Evolutionary conservation across 2,329 filamentous ascomycete genomes (phyloP).

Genomic region (Dactylellina leptospora): DNA sequence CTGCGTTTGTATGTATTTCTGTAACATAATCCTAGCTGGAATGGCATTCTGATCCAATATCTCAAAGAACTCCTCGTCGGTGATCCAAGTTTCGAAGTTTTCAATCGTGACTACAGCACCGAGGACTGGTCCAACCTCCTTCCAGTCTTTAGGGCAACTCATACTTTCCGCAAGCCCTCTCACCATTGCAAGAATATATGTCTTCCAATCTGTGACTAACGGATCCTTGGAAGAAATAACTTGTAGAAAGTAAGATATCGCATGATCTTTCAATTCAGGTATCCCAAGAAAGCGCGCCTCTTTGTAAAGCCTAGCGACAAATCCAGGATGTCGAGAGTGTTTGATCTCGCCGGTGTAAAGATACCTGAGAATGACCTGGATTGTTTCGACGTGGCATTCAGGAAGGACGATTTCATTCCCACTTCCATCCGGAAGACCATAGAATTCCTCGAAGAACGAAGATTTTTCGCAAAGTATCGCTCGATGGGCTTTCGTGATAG

Average conservation of each 20-base stretch:
- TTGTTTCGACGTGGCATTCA: conserved; percentile 2
- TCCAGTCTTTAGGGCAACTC: not conserved
- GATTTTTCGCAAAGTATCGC: conserved; percentile 22
- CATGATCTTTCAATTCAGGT: not conserved
- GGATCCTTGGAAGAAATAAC: not conserved
- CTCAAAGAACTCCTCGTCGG: not conserved
- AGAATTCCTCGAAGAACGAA: conserved; percentile 1
- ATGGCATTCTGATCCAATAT: conserved; percentile 28
- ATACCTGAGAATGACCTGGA: conserved; percentile 1
- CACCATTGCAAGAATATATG: not conserved
- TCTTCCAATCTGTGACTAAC: not conserved
- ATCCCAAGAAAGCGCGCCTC: conserved; percentile 10
- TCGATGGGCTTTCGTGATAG: conserved; percentile 6
- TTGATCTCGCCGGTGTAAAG: conserved; percentile 15
- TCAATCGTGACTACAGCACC: not conserved
- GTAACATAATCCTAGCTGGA: conserved; percentile 14
- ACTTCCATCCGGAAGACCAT: not conserved
- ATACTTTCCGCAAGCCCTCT: not conserved
- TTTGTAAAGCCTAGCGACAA: conserved; percentile 14
- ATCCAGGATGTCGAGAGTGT: conserved; percentile 7
- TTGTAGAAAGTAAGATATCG: not conserved
- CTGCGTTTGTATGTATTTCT: not conserved
- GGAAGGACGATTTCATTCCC: not conserved
- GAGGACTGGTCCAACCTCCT: not conserved
- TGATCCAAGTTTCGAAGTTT: conserved; percentile 4